These are phyloP conservation scores for Pythium grandisporangium DNA, from an alignment of 352 stramenopile genomes.

Conservation along the genomic window DNA sequence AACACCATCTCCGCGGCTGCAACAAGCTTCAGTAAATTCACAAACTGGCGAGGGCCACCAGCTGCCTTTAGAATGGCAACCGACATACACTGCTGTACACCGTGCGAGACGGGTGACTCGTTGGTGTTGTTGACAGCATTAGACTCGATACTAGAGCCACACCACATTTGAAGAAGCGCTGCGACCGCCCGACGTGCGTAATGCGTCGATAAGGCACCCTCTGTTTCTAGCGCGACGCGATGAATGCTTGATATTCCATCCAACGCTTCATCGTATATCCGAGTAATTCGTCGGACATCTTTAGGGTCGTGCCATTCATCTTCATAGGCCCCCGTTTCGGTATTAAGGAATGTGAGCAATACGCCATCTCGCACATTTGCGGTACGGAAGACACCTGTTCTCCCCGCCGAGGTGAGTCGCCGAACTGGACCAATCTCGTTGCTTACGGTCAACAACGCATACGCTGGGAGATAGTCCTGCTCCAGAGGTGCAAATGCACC, in stretches of 20 bases:
- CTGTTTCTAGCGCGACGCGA: conserved; percentile 58
- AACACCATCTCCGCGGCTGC: conserved; percentile 73
- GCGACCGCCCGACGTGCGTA: conserved; percentile 61
- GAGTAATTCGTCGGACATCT: conserved; percentile 66
- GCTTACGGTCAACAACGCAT: conserved; percentile 76
- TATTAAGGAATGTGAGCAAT: conserved; percentile 79
- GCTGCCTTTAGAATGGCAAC: conserved; percentile 35
- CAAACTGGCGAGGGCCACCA: conserved; percentile 63
- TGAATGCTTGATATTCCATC: conserved; percentile 65
- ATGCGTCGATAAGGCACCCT: conserved; percentile 75
- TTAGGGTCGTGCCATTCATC: conserved; percentile 71
- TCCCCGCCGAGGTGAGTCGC: conserved; percentile 45
- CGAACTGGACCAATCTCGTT: conserved; percentile 58
- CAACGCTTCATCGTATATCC: conserved; percentile 74
- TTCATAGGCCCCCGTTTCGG: conserved; percentile 78
- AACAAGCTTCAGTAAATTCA: conserved; percentile 76
- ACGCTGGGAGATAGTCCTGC: conserved; percentile 55
- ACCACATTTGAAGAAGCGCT: conserved; percentile 19
- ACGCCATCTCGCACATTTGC: conserved; percentile 52
- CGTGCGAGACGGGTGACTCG: too few relatives aligned
- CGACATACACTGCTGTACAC: neutral
- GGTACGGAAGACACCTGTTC: conserved; percentile 59
- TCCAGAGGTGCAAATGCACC: conserved; percentile 54
- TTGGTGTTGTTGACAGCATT: neutral
- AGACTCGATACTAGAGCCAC: neutral